Base-by-base conservation (phyloP, 2,329 filamentous ascomycete species). In the Laburnicola sp. region DNA sequence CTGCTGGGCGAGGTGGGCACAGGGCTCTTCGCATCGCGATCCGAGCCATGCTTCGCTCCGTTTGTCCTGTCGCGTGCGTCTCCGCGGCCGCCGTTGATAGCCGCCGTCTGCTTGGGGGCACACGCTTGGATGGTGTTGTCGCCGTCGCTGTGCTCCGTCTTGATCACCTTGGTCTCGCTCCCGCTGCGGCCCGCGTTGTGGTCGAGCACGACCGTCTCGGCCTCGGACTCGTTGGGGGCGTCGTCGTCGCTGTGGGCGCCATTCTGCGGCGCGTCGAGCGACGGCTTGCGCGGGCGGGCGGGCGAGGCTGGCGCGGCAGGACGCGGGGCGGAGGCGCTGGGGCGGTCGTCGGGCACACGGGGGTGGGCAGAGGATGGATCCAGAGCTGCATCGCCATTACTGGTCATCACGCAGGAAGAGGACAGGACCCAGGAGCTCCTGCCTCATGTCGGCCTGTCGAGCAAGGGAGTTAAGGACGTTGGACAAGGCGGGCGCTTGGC, bases 121-220 rank as follows among this genome's bases (percentile, higher is more conserved):
- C 60, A 58, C 56, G 65, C 56, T 9, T 49, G 58, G 11, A 53
- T 49, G n/a, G 56, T 56, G 36, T 63, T 55, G 46, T 66, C 57
- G 51, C 69, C 65, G 48, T 72, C 68, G 55, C 58, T 62, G 58
- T 68, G 65, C 62, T 75, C 73, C 25, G 63, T 69, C 63, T 74
- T 75, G 65, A 74, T 72, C 56, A 64, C 51, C 63, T 73, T 73
- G 55, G 68, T 70, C 55, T 71, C n/a, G n/a, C n/a, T n/a, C n/a
- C n/a, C 68, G 48, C 70, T 67, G 40, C 6, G 36, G 59, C 77
- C 73, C 54, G 75, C 71, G 28, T 74, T 70, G 42, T 61, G 55
- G 58, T 69, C 74, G 42, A 78, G 70, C 32, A 79, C 75, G 51
- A 79, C 73, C 28, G 78, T 80, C 66, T 80, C 78, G 45, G 77